Evolutionary conservation across 331 rosid species (phyloP).

Genomic region (Stylosanthes scabra): DNA sequence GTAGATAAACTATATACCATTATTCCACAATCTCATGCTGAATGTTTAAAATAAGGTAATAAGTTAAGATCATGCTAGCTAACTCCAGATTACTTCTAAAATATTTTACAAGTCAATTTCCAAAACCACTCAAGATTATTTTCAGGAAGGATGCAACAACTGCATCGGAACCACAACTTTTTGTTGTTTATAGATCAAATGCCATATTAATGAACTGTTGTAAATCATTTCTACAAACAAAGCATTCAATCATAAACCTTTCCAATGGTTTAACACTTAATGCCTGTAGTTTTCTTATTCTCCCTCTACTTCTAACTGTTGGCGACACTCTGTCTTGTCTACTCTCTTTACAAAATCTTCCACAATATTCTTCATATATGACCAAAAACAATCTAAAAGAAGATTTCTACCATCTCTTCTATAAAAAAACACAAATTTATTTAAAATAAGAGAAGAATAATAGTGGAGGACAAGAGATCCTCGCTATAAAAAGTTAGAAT

Average conservation of each 20-base stretch:
- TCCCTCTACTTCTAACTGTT: not conserved
- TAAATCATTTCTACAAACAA: not conserved
- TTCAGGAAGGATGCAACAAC: constrained; percentile 2
- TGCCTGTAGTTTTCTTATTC: not conserved
- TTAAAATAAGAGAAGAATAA: no score
- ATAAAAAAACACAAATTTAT: not conserved
- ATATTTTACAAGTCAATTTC: constrained; percentile 17
- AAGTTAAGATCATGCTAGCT: not conserved
- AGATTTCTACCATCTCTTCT: not conserved
- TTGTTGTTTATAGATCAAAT: not conserved
- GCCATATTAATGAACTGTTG: not conserved
- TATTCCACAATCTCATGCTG: not conserved
- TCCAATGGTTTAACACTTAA: not conserved
- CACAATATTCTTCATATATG: not conserved
- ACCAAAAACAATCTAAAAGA: not conserved
- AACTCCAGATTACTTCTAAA: constrained; percentile 9
- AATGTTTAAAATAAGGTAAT: not conserved
- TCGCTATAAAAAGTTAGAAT: no score
- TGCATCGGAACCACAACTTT: not conserved
- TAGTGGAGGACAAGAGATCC: no score
- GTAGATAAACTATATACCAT: not conserved
- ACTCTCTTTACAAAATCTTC: not conserved
- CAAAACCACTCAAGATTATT: constrained; percentile 22
- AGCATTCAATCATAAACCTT: not conserved
- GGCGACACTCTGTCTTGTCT: not conserved